These are phyloP conservation scores for Hypoxylon lenormandii DNA, from an alignment of 495 filamentous ascomycete genomes.

Conservation along the genomic window DNA sequence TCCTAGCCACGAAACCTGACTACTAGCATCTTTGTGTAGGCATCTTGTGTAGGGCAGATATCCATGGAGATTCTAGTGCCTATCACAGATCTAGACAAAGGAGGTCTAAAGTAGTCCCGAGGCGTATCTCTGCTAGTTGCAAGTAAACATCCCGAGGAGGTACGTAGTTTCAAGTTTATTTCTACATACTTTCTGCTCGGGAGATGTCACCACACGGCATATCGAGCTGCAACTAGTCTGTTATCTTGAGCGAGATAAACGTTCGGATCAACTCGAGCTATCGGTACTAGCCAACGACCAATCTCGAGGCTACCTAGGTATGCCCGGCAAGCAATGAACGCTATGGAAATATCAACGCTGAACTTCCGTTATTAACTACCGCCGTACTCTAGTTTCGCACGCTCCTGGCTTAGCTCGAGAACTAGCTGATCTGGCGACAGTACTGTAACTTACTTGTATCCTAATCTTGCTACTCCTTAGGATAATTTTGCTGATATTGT, in stretches of 20 bases:
- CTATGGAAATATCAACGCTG: background rate
- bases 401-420: conserved; percentile 4
- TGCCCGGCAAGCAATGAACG: background rate
- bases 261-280: too few relatives aligned
- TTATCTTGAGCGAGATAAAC: background rate
- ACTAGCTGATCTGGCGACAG: conserved; percentile 12
- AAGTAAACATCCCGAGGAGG: background rate
- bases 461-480: conserved; percentile 17
- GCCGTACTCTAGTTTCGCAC: background rate
- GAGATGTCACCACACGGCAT: background rate
- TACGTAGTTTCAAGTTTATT: too few relatives aligned
- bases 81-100: background rate
- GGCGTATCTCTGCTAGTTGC: background rate
- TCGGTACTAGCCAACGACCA: background rate
- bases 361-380: background rate
- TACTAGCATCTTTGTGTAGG: too few relatives aligned
- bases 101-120: background rate
- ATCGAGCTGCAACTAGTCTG: background rate
- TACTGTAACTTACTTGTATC: conserved; percentile 4
- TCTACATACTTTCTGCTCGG: background rate
- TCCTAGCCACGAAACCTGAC: conserved; percentile 3
- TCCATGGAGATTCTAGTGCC: conserved; percentile 6
- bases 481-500: conserved; percentile 27
- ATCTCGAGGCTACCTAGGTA: background rate
- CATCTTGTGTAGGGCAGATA: conserved; percentile 18